A percentile compares a stretch with the other conserved stretches of the same genome.
These are phyloP conservation scores for Canavalia ensiformis DNA, from an alignment of 306 rosid species.

Conservation along the genomic window DNA sequence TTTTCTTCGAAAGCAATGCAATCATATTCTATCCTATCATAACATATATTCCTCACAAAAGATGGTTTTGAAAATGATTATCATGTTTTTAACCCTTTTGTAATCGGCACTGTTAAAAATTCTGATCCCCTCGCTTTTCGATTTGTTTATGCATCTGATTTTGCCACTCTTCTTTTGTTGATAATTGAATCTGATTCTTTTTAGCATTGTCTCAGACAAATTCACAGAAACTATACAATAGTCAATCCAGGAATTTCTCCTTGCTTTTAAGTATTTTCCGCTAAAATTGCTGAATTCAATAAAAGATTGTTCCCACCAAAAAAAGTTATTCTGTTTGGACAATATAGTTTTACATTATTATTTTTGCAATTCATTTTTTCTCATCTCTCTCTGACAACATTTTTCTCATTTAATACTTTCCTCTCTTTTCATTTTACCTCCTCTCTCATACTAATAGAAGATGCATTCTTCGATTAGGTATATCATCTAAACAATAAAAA, in stretches of 20 bases:
- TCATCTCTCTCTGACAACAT: too few species aligned
- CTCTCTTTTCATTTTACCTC: too few species aligned
- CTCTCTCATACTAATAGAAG: too few species aligned
- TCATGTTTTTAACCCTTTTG: slow-evolving; percentile 8
- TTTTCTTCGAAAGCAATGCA: neutral
- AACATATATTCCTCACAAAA: slow-evolving; percentile 23
- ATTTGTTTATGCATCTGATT: slow-evolving; percentile 16
- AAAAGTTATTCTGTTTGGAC: too few species aligned
- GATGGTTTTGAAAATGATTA: slow-evolving; percentile 29
- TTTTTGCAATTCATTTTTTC: too few species aligned
- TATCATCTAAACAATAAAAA: too few species aligned
- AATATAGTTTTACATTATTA: too few species aligned
- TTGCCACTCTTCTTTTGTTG: neutral
- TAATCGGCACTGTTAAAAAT: neutral
- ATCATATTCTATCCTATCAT: slow-evolving; percentile 37
- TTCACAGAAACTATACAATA: slow-evolving; percentile 26
- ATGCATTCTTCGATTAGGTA: too few species aligned
- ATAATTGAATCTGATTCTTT: slow-evolving; percentile 39
- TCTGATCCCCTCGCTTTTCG: slow-evolving; percentile 11
- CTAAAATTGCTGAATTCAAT: neutral
- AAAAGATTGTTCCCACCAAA: slow-evolving; percentile 10
- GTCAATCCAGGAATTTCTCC: neutral
- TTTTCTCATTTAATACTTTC: too few species aligned
- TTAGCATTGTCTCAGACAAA: neutral
- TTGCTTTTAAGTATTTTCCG: neutral